These are phyloP conservation scores for Fusarium sp. DNA, from an alignment of 2,329 filamentous ascomycete genomes.

Conservation along the genomic window DNA sequence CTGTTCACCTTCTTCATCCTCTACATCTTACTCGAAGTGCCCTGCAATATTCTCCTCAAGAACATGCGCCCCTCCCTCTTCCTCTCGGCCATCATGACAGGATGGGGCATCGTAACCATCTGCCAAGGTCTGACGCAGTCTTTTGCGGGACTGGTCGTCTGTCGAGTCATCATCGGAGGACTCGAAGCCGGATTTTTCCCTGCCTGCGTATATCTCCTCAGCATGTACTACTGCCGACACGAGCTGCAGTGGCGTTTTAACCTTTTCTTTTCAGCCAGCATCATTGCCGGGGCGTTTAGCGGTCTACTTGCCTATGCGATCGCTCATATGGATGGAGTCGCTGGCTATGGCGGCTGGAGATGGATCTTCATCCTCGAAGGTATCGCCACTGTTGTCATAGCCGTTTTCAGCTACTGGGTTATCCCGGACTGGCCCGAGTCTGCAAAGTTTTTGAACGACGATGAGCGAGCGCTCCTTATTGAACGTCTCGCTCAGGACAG, in stretches of 20 bases:
- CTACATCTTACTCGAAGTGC: slow-evolving; percentile 73
- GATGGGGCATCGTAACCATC: slow-evolving; percentile 8
- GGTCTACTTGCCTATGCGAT: not conserved
- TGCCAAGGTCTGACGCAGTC: not conserved
- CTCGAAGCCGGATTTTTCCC: slow-evolving; percentile 19
- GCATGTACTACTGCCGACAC: slow-evolving; percentile 15
- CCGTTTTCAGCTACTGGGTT: not conserved
- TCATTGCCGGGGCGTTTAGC: not conserved
- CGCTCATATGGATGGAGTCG: not conserved
- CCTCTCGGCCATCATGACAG: not conserved
- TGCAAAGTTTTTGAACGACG: not conserved
- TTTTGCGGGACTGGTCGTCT: slow-evolving; percentile 4
- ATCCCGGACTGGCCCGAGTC: slow-evolving; percentile 2
- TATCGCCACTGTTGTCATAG: not conserved
- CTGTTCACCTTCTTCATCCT: slow-evolving; percentile 72
- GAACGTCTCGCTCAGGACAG: slow-evolving; percentile 20
- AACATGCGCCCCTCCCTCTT: slow-evolving; percentile 8
- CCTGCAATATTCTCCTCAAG: slow-evolving; percentile 61
- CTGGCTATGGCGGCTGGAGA: not conserved
- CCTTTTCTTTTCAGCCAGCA: slow-evolving; percentile 9
- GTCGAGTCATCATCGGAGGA: slow-evolving; percentile 1
- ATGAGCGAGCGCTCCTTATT: not conserved
- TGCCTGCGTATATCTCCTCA: slow-evolving; percentile 9
- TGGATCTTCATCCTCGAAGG: not conserved
- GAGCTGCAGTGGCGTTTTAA: slow-evolving; percentile 16